Evolutionary conservation across 371 early-diverging fungal genomes (phyloP).

Genomic region (Apophysomyces elegans): DNA sequence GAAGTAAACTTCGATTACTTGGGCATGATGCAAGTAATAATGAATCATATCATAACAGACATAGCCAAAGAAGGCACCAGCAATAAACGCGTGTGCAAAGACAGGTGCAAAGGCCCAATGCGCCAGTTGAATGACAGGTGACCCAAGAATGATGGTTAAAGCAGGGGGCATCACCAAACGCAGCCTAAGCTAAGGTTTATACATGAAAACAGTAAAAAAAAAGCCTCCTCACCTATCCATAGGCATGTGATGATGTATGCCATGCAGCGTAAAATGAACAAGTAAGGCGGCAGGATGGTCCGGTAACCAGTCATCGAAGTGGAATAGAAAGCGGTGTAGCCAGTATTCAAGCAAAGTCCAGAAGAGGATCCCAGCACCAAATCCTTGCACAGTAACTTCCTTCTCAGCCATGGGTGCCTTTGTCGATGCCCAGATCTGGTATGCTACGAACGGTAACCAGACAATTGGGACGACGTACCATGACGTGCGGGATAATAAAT

Average conservation of each 20-base stretch:
- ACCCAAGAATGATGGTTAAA: slow-evolving; percentile 68
- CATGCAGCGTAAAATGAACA: slow-evolving; percentile 90
- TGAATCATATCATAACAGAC: slow-evolving; percentile 91
- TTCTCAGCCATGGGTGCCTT: not conserved
- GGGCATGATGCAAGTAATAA: slow-evolving; percentile 94
- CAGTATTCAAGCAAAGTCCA: slow-evolving; percentile 86
- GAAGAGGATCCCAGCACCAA: slow-evolving; percentile 67
- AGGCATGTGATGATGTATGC: slow-evolving; percentile 95
- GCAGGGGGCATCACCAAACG: slow-evolving; percentile 98
- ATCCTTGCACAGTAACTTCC: slow-evolving; percentile 25
- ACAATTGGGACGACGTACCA: slow-evolving; percentile 91
- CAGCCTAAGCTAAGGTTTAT: slow-evolving; percentile 51
- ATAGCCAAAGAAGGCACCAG: slow-evolving; percentile 85
- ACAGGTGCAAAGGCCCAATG: slow-evolving; percentile 55
- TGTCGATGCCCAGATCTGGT: slow-evolving; percentile 44
- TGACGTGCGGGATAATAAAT: slow-evolving; percentile 83
- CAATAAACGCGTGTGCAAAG: slow-evolving; percentile 64
- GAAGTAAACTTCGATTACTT: slow-evolving; percentile 70
- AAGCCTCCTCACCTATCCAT: slow-evolving; percentile 80
- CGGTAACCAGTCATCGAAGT: slow-evolving; percentile 86
- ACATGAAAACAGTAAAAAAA: slow-evolving; percentile 1
- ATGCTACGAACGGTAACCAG: slow-evolving; percentile 81
- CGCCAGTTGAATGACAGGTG: slow-evolving; percentile 60
- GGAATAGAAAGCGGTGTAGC: slow-evolving; percentile 92
- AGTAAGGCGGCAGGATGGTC: slow-evolving; percentile 76